Evolutionary conservation across 192 early-diverging fungal genomes (phyloP), one percentile per base, ranked within the genome.

Genomic region (Umbelopsis sp.): DNA sequence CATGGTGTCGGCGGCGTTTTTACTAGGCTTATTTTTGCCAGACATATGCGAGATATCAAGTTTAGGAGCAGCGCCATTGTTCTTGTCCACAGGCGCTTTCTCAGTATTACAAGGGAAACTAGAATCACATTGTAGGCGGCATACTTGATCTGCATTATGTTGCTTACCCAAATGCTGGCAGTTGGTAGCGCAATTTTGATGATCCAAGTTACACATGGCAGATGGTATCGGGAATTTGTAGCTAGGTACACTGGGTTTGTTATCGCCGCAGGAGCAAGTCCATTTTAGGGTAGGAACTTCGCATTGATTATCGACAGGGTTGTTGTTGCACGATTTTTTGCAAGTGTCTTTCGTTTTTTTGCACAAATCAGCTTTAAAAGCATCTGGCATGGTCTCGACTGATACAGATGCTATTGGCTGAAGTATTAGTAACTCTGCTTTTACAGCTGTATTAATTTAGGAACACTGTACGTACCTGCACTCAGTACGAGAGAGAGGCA

Each of bases 111-210:
- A 61, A 6, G 55, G 55, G 30, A 61, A 61, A 16, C 55, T 61
- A 15, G 27, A 61, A n/a, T 35, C 55, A 8, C 55, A 61, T 16
- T 61, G 55, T 35, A 27, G 30, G 0, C 30, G 25, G 16, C 55
- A 61, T 18, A 61, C 55, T 61, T 61, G 33, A 16, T 61, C 27
- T 15, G 13, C 27, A 18, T 61, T 30, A 30, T 61, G 21, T 12
- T 12, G 12, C 16, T 61, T 61, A 35, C 55, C 55, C 55, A 61
- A 35, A n/a, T 61, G 55, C 33, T 61, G 23, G 16, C 55, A 61
- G 25, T 61, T 61, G 12, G 12, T 30, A 27, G 55, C 27, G 30
- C 55, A 61, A 35, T 61, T 61, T 61, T 61, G 55, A 16, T 33
- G 55, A 18, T 61, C 55, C 27, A 61, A 18, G 8, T 33, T 25